These are phyloP conservation scores for Aureobasidium sp. DNA, from an alignment of 2,329 filamentous ascomycete species.

Conservation along the genomic window DNA sequence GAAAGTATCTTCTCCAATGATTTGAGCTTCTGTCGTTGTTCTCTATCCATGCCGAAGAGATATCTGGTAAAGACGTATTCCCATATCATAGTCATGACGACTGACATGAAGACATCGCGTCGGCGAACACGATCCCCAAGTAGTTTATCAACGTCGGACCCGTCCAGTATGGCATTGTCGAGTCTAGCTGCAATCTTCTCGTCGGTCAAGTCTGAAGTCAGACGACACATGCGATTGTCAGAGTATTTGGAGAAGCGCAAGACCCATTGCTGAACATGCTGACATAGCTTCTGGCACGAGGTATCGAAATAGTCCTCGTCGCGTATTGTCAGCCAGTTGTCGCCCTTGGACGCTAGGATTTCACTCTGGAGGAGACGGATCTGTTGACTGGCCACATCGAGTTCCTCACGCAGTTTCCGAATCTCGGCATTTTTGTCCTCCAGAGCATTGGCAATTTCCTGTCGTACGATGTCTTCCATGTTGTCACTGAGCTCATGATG, in stretches of 20 bases:
- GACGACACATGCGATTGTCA: conserved; percentile 78
- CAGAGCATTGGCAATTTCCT: conserved; percentile 58
- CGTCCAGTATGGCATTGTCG: conserved; percentile 90
- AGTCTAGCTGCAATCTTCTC: conserved; percentile 91
- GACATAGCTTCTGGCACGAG: conserved; percentile 88
- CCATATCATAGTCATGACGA: conserved; percentile 99
- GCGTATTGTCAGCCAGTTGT: conserved; percentile 69
- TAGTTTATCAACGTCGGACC: conserved; percentile 83
- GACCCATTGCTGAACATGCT: conserved; percentile 96
- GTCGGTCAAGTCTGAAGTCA: conserved; percentile 77
- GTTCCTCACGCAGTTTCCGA: conserved; percentile 64
- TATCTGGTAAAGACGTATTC: conserved; percentile 98
- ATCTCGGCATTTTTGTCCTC: conserved; percentile 81
- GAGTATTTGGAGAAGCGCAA: conserved; percentile 97
- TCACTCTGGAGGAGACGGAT: conserved; percentile 54
- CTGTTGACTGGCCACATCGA: conserved; percentile 62
- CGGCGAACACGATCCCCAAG: conserved; percentile 80
- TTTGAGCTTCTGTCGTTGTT: conserved; percentile 96
- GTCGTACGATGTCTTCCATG: conserved; percentile 54
- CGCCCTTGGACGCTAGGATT: conserved; percentile 48
- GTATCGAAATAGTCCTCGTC: conserved; percentile 95
- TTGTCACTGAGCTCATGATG: conserved; percentile 56
- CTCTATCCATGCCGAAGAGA: conserved; percentile 95
- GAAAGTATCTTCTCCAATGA: conserved; percentile 83
- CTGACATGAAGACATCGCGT: conserved; percentile 94